Conservation (phyloP, 1,139 yeast species). For the Pichia sp. region DNA sequence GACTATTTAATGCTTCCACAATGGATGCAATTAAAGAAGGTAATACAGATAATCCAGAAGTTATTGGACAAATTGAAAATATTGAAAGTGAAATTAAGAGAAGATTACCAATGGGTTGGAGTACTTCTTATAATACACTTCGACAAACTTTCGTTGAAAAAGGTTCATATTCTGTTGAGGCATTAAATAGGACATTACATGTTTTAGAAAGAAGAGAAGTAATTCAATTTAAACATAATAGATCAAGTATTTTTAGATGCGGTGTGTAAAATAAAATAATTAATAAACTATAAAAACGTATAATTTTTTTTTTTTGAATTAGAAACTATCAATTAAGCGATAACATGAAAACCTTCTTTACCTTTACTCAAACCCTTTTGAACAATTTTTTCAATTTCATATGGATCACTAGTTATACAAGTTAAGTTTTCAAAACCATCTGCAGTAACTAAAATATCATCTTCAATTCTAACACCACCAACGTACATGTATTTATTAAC, state of each 20-base stretch:
- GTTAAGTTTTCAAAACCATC: conserved; percentile 79
- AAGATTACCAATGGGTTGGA: conserved; percentile 95
- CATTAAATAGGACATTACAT: conserved; percentile 77
- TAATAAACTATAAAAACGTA: no score
- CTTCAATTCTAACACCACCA: conserved; percentile 97
- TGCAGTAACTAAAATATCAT: conserved; percentile 74
- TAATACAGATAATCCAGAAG: conserved; percentile 43
- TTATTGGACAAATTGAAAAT: conserved; percentile 59
- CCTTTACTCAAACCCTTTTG: conserved; percentile 59
- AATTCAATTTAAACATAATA: conserved; percentile 80
- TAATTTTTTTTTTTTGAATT: not conserved
- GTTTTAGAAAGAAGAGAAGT: conserved; percentile 83
- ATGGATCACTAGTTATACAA: conserved; percentile 75
- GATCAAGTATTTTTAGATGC: conserved; percentile 76
- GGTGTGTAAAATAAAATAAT: conserved; percentile 41
- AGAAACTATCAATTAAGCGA: conserved; percentile 30
- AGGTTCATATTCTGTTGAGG: conserved; percentile 57
- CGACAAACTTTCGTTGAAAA: conserved; percentile 73
- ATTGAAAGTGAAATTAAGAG: conserved; percentile 84
- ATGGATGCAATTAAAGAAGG: conserved; percentile 84
- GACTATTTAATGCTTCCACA: conserved; percentile 92
- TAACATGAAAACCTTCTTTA: conserved; percentile 56
- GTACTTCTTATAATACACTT: conserved; percentile 80
- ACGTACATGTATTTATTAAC: conserved; percentile 76
- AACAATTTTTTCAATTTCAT: conserved; percentile 72